Evolutionary conservation across 768 basidiomycete genomes (phyloP).

Genomic region (Lentinula edodes): DNA sequence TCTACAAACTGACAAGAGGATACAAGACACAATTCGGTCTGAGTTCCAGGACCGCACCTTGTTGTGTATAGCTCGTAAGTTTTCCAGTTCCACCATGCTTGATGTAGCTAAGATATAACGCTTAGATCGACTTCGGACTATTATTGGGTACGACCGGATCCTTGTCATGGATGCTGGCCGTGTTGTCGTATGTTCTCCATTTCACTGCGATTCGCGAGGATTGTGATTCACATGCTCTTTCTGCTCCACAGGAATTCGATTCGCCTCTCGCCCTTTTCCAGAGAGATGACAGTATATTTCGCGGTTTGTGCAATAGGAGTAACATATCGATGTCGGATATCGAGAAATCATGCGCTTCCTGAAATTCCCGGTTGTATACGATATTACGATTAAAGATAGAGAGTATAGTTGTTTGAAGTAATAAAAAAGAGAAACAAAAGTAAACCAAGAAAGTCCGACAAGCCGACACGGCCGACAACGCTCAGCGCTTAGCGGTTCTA

Average conservation of each 20-base stretch:
- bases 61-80: slow-evolving; percentile 55
- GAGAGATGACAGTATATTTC: slow-evolving; percentile 47
- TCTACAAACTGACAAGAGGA: slow-evolving; percentile 59
- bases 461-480: too few species aligned
- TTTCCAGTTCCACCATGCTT: not conserved
- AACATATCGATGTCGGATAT: slow-evolving; percentile 47
- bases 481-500: too few species aligned
- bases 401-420: too few species aligned
- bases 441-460: too few species aligned
- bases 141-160: slow-evolving; percentile 59
- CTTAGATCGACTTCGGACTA: slow-evolving; percentile 55
- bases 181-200: slow-evolving; percentile 29
- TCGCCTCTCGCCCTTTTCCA: slow-evolving; percentile 48
- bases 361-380: not conserved
- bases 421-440: too few species aligned
- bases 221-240: not conserved
- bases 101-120: not conserved
- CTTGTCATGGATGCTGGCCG: slow-evolving; percentile 56
- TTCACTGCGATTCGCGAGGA: slow-evolving; percentile 8
- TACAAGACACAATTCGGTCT: slow-evolving; percentile 59
- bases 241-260: slow-evolving; percentile 43
- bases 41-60: slow-evolving; percentile 58
- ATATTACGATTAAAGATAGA: not conserved
- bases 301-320: slow-evolving; percentile 54
- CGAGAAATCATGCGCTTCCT: not conserved